A percentile compares a stretch with the other conserved stretches of the same genome.
Conservation (phyloP, 345 rosid species). For the Raphanus sativus region DNA sequence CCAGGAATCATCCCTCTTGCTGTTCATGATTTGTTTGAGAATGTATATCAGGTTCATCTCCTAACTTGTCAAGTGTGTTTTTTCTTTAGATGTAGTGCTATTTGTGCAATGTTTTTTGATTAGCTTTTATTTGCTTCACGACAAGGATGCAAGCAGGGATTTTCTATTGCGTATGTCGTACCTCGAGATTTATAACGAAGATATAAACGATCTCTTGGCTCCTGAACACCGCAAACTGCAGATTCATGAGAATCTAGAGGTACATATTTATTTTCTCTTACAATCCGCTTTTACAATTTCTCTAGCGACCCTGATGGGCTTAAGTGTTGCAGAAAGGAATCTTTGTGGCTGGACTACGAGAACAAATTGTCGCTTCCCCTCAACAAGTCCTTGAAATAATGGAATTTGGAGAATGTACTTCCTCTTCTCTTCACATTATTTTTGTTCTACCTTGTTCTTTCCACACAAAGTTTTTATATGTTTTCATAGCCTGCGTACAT, state of each 20-base stretch:
- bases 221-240: slow-evolving; percentile 94
- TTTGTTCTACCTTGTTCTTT: not conserved
- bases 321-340: slow-evolving; percentile 66
- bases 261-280: slow-evolving; percentile 17
- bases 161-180: slow-evolving; percentile 94
- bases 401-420: slow-evolving; percentile 88
- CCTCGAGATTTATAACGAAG: slow-evolving; percentile 94
- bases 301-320: not conserved
- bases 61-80: not conserved
- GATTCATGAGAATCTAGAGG: slow-evolving; percentile 91
- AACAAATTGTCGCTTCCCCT: slow-evolving; percentile 91
- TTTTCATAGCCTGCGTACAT: not conserved
- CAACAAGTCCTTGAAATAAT: slow-evolving; percentile 86
- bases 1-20: slow-evolving; percentile 92
- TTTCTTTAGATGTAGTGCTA: no score
- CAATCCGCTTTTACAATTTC: not conserved
- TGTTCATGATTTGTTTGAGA: slow-evolving; percentile 65
- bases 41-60: slow-evolving; percentile 53
- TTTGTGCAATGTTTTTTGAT: no score
- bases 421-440: not conserved
- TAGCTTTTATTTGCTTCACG: slow-evolving; percentile 3
- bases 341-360: slow-evolving; percentile 90
- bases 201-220: slow-evolving; percentile 81
- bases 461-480: not conserved
- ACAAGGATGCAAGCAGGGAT: slow-evolving; percentile 71